Conservation (phyloP, 2,329 filamentous ascomycete species). For the Penicillium carneum region DNA sequence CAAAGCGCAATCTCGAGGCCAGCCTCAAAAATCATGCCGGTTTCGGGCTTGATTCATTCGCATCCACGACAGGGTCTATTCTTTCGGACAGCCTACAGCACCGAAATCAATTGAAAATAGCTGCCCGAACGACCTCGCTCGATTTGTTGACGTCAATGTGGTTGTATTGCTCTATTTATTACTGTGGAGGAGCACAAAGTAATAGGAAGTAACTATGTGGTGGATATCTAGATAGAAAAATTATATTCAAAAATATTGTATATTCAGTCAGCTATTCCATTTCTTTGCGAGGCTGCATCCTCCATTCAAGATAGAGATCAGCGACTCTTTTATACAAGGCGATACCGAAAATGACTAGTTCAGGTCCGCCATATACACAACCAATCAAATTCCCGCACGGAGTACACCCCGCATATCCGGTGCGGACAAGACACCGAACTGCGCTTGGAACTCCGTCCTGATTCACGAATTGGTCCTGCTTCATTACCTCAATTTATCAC, state of each 20-base stretch:
- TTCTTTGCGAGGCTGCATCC: no score
- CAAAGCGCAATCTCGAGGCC: not conserved
- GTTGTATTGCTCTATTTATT: not conserved
- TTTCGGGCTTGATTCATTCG: no score
- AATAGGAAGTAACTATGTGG: not conserved
- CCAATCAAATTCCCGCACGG: no score
- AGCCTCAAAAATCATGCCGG: no score
- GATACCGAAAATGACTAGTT: not conserved
- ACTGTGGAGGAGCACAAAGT: not conserved
- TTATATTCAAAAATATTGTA: no score
- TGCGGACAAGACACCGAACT: not conserved
- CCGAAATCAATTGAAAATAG: not conserved
- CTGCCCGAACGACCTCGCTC: not conserved
- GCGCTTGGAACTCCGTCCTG: not conserved
- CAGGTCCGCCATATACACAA: no score
- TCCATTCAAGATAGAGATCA: no score
- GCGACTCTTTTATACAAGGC: no score
- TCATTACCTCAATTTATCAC: not conserved
- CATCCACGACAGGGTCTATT: not conserved
- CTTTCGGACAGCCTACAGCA: not conserved
- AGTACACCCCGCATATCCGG: constrained; percentile 1
- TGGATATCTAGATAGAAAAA: no score
- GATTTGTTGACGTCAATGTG: not conserved
- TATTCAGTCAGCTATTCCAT: no score
- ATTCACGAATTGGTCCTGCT: not conserved